Conservation (phyloP, 2,329 filamentous ascomycete genomes). For the Coniochaeta sp. region DNA sequence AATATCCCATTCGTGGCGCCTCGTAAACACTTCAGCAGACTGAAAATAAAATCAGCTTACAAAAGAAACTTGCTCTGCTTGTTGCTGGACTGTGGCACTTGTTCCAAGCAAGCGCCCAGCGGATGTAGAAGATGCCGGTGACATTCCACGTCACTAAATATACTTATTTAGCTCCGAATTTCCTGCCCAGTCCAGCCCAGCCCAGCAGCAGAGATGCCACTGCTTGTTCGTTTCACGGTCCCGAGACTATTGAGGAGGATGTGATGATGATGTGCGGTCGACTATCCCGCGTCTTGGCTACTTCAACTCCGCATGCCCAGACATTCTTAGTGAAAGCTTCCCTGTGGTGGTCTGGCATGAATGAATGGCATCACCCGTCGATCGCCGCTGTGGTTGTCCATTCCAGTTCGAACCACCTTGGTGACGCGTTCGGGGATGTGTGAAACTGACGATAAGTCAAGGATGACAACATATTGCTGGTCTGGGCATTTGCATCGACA, state of each 20-base stretch:
- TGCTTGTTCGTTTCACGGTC: too few species aligned
- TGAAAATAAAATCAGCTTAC: background rate
- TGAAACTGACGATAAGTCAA: too few species aligned
- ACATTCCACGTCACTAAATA: background rate
- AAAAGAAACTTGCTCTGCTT: background rate
- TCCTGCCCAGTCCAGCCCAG: too few species aligned
- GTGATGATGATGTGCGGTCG: background rate
- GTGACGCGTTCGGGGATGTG: background rate
- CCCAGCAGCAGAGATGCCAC: too few species aligned
- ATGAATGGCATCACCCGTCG: background rate
- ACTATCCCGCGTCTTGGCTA: background rate
- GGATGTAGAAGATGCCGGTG: background rate
- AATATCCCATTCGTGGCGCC: background rate
- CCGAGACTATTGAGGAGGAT: background rate
- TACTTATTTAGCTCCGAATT: too few species aligned
- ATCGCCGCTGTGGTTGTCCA: background rate
- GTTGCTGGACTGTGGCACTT: background rate
- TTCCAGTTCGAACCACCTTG: background rate
- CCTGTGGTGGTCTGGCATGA: too few species aligned
- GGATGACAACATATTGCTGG: background rate
- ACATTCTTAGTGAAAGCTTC: background rate
- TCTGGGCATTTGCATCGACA: background rate
- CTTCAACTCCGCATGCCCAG: background rate
- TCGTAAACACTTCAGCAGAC: too few species aligned
- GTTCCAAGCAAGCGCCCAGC: background rate